phyloP scores from a whole-genome alignment of 306 rosid genomes.

The Bauhinia variegata region DNA sequence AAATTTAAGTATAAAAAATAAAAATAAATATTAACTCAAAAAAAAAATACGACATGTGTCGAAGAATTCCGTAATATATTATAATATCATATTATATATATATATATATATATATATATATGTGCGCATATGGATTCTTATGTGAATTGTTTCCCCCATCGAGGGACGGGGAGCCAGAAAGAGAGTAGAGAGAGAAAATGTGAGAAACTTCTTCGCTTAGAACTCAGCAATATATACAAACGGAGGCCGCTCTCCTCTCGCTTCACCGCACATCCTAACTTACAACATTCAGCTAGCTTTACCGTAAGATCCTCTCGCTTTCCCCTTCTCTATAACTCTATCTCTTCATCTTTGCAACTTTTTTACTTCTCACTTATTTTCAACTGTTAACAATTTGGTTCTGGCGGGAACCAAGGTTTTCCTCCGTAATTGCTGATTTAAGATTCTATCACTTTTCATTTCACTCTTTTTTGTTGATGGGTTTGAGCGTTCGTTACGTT shows the following conservation, averaged over 20 bases:
- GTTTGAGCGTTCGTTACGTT: neutral
- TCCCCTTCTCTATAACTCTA: neutral
- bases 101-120: too few species aligned
- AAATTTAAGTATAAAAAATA: too few species aligned
- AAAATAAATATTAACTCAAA: too few species aligned
- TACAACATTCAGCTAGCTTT: conserved; percentile 34
- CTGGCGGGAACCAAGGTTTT: conserved; percentile 48
- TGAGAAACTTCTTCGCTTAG: conserved; percentile 42
- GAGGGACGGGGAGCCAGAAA: too few species aligned
- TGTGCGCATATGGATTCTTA: too few species aligned
- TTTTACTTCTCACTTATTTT: neutral
- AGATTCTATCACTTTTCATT: neutral
- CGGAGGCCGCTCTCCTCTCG: conserved; percentile 33
- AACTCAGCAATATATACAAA: conserved; percentile 34
- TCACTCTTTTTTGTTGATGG: conserved; percentile 8
- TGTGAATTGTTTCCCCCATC: too few species aligned
- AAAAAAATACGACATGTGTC: too few species aligned
- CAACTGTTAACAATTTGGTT: conserved; percentile 28
- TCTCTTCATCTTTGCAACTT: conserved; percentile 17
- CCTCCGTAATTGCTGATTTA: conserved; percentile 5
- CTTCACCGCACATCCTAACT: conserved; percentile 27
- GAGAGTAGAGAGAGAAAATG: conserved; percentile 60
- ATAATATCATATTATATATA: too few species aligned
- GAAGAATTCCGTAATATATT: too few species aligned
- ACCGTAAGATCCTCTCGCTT: conserved; percentile 44